A percentile compares a stretch with the other conserved stretches of the same genome.
phyloP scores from a whole-genome alignment of 345 rosid species.

The Gossypioides kirkii region DNA sequence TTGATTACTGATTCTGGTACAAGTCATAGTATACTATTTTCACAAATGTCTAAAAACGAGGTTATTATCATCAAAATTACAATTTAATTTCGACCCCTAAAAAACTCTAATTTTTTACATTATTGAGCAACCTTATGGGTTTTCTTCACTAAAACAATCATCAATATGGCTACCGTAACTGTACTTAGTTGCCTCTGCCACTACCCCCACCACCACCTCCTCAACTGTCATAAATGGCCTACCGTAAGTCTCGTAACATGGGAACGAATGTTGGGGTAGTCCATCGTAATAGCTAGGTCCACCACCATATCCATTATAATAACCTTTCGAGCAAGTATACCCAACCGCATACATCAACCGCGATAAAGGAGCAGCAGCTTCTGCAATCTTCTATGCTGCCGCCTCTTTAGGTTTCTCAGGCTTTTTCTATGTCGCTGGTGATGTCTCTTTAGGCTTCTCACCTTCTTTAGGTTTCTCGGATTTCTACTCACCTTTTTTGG shows the following conservation, averaged over 20 bases:
- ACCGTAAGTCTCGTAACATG: background rate
- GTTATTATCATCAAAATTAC: too few species aligned
- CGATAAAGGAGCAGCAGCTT: background rate
- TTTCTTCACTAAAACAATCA: background rate
- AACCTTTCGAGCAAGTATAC: background rate
- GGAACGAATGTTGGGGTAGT: background rate
- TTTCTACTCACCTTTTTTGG: background rate
- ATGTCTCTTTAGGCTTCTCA: too few species aligned
- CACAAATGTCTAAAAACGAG: too few species aligned
- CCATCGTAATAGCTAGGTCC: background rate
- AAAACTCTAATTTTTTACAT: background rate
- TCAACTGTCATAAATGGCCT: slow-evolving; percentile 55
- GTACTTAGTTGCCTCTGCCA: too few species aligned
- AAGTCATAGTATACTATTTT: too few species aligned
- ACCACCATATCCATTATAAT: slow-evolving; percentile 3
- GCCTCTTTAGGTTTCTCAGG: too few species aligned
- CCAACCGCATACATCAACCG: background rate
- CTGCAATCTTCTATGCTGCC: background rate
- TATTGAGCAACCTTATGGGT: background rate
- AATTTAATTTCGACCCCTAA: too few species aligned
- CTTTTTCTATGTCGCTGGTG: too few species aligned
- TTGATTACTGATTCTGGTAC: too few species aligned
- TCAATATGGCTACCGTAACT: background rate
- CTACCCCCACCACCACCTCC: slow-evolving; percentile 33
- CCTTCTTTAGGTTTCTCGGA: slow-evolving; percentile 14